A percentile compares a stretch with the other conserved stretches of the same genome.
Evolutionary conservation across 768 basidiomycete species (phyloP).

Genomic region (Tricholoma flavovirens): DNA sequence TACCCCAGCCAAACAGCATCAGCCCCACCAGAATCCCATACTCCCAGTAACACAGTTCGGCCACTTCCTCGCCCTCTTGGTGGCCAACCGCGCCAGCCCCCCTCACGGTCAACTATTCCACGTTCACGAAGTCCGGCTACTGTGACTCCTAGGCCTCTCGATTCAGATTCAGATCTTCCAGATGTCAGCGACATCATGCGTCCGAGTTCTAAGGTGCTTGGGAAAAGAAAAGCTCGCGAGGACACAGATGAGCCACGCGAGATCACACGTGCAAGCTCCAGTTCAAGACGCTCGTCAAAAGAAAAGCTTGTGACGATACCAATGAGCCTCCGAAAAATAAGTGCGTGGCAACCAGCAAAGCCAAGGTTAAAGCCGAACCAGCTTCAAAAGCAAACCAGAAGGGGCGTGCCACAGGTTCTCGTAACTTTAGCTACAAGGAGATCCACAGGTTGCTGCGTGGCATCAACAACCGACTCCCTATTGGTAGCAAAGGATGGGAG

Average conservation of each 20-base stretch:
- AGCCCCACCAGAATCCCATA: not conserved
- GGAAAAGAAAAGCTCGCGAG: not conserved
- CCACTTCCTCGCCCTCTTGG: not conserved
- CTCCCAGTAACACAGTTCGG: not conserved
- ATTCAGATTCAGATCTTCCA: not conserved
- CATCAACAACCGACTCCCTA: constrained; percentile 1
- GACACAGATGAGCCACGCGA: not conserved
- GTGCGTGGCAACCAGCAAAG: not conserved
- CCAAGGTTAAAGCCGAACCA: constrained; percentile 4
- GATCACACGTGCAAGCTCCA: not conserved
- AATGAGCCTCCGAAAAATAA: not conserved
- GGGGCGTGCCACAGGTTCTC: constrained; percentile 2
- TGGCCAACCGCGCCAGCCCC: not conserved
- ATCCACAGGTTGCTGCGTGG: not conserved
- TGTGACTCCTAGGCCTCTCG: not conserved
- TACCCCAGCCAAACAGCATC: not conserved
- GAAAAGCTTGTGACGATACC: not conserved
- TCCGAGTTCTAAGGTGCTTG: not conserved
- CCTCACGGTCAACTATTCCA: not conserved
- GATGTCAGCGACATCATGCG: not conserved
- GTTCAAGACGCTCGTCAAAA: not conserved
- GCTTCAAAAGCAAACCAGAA: constrained; percentile 1
- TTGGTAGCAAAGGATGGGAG: constrained; percentile 6
- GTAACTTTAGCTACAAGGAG: constrained; percentile 4
- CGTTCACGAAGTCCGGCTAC: not conserved